Base-by-base conservation (phyloP, 2,329 filamentous ascomycete species). In the Nannizzia gypsea region DNA sequence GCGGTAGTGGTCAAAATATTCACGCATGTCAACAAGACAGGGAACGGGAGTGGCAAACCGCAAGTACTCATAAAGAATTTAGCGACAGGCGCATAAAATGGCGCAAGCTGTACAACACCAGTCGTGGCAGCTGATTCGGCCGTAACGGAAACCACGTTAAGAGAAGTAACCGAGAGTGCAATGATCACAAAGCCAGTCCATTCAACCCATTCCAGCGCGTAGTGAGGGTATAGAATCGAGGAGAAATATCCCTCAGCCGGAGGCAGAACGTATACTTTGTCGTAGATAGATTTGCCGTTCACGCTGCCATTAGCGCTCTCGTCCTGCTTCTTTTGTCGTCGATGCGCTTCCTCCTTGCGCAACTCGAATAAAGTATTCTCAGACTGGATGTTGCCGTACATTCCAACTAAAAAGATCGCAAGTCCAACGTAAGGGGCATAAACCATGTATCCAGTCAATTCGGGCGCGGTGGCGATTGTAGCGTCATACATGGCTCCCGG, bases 131-230 rank as follows among this genome's bases (percentile, higher is more conserved):
- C 20, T 28, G 58, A 38, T 11, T 26, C 31, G 31, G 31, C 38
- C 36, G 28, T 22, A 36, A 46, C 15, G 5, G 56, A 11, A n/a
- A 55, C 20, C 15, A 31, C 5, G 24, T 34, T 28, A 13, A 63
- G 44, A 26, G 62, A 60, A 31, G 64, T 62, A 13, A 76, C 69
- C 0, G 71, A 66, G 0, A 71, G 71, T 8, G 73, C 76, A 9
- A 74, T 69, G 28, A 96, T 81, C 78, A 86, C 90, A 72, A 90
- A 99, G 0, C 93, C 93, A 2, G 81, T 73, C 93, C 93, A 99
- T 78, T 99, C 93, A 58, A 96, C 72, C 93, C 93, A 99, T 76
- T 99, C 93, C 70, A 86, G 88, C n/a, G 95, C 79, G 72, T 96
- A 99, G 72, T 99, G 93, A 65, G 93, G 90, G 72, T 87, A 96